Conservation (phyloP, 192 early-diverging fungal genomes). For the Coemansia sp. region DNA sequence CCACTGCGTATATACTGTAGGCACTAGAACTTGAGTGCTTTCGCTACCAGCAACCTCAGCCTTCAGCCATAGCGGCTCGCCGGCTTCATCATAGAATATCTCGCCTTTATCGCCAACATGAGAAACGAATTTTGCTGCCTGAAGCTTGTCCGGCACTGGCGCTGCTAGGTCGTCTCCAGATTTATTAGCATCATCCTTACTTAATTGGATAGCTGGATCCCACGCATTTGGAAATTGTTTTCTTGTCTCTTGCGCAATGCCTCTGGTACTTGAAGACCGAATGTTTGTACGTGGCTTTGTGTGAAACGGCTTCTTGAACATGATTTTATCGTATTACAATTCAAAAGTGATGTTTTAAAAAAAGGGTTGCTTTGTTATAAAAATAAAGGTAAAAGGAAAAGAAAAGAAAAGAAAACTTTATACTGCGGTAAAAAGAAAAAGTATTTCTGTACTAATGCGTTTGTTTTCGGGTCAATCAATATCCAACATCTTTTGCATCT, state of each 20-base stretch:
- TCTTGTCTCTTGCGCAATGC: conserved; percentile 64
- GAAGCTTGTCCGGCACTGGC: conserved; percentile 60
- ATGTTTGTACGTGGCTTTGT: conserved; percentile 71
- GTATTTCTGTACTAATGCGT: too few relatives aligned
- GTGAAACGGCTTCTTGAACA: conserved; percentile 78
- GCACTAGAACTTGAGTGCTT: conserved; percentile 52
- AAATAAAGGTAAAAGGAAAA: neutral
- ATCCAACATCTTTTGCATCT: too few relatives aligned
- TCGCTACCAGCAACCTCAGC: conserved; percentile 43
- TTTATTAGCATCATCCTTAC: conserved; percentile 1
- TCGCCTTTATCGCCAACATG: conserved; percentile 66
- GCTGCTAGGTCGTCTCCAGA: conserved; percentile 26
- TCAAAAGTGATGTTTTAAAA: too few relatives aligned
- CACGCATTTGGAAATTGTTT: conserved; percentile 48
- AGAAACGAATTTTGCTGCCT: conserved; percentile 65
- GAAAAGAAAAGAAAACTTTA: neutral
- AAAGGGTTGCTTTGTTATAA: too few relatives aligned
- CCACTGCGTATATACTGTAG: conserved; percentile 82
- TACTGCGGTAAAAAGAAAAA: neutral
- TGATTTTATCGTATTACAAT: conserved; percentile 16
- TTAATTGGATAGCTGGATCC: conserved; percentile 13
- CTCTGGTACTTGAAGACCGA: conserved; percentile 67
- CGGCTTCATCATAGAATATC: conserved; percentile 61
- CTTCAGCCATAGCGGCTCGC: conserved; percentile 69
- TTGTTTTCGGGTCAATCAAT: neutral